Evolutionary conservation across 2,329 filamentous ascomycete species (phyloP).

Genomic region (Phialophora chinensis): DNA sequence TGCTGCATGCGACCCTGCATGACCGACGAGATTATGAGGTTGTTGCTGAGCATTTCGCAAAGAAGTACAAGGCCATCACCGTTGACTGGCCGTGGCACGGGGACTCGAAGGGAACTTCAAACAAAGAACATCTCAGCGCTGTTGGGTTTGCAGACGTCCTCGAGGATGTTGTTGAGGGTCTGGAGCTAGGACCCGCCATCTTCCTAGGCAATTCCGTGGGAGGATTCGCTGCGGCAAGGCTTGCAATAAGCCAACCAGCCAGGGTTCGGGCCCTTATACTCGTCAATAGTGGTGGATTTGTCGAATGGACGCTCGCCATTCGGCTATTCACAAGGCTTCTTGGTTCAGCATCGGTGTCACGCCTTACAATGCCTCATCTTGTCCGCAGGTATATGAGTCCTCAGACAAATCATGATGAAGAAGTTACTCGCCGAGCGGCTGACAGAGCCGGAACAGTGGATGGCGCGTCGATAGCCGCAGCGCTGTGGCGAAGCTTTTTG

Average conservation of each 20-base stretch:
- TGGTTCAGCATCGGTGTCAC: slow-evolving; percentile 8
- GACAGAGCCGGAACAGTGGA: slow-evolving; percentile 6
- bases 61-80: slow-evolving; percentile 12
- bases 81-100: slow-evolving; percentile 20
- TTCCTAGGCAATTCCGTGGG: slow-evolving; percentile 17
- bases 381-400: slow-evolving; percentile 15
- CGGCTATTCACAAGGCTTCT: slow-evolving; percentile 10
- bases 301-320: slow-evolving; percentile 10
- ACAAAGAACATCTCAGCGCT: slow-evolving; percentile 3
- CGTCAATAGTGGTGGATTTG: slow-evolving; percentile 8
- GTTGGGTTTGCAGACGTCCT: slow-evolving; percentile 14
- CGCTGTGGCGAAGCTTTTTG: slow-evolving; percentile 17
- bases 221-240: slow-evolving; percentile 16
- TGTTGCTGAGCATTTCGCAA: slow-evolving; percentile 8
- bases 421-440: slow-evolving; percentile 10
- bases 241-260: slow-evolving; percentile 11
- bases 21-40: slow-evolving; percentile 17
- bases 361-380: slow-evolving; percentile 8
- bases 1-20: slow-evolving; percentile 17
- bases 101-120: slow-evolving; percentile 8
- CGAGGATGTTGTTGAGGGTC: slow-evolving; percentile 12
- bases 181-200: slow-evolving; percentile 9
- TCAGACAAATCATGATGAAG: slow-evolving; percentile 17
- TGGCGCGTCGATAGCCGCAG: slow-evolving; percentile 4
- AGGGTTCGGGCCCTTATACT: slow-evolving; percentile 13